These are phyloP conservation scores for Trichoderma reesei DNA, from an alignment of 495 filamentous ascomycete genomes.

Conservation along the genomic window DNA sequence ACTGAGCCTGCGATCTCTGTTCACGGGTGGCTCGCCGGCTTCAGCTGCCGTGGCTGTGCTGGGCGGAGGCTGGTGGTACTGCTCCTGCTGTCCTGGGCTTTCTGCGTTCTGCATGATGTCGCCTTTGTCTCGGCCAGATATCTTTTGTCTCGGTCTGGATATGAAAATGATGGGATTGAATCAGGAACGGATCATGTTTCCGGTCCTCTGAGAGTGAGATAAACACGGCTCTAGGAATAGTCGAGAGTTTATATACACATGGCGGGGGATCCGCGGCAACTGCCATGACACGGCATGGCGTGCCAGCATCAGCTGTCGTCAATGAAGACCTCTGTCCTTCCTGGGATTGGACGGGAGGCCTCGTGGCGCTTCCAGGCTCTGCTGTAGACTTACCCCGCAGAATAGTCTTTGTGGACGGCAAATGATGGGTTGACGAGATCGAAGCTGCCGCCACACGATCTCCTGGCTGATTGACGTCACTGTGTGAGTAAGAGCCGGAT, in stretches of 20 bases:
- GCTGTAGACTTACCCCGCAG: neutral
- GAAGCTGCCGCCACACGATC: neutral
- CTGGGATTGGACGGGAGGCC: neutral
- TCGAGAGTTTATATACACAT: neutral
- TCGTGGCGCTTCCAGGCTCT: neutral
- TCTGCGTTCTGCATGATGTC: neutral
- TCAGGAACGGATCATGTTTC: neutral
- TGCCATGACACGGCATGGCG: neutral
- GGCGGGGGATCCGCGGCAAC: neutral
- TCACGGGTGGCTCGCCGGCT: neutral
- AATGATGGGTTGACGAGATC: neutral
- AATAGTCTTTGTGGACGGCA: neutral
- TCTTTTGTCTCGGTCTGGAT: neutral
- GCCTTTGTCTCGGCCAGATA: neutral
- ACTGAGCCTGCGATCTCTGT: constrained; percentile 11
- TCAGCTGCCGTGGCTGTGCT: neutral
- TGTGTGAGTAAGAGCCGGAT: too few species aligned
- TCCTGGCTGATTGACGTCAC: neutral
- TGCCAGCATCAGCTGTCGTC: neutral
- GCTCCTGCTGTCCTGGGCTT: neutral
- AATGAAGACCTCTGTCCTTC: neutral
- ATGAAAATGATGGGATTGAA: neutral
- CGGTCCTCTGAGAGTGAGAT: neutral
- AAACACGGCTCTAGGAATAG: neutral
- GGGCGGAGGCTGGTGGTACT: neutral